Evolutionary conservation across 176 grass and related monocot genomes (phyloP), one percentile per base, ranked within the genome.

Genomic region (Pontederia crassipes): DNA sequence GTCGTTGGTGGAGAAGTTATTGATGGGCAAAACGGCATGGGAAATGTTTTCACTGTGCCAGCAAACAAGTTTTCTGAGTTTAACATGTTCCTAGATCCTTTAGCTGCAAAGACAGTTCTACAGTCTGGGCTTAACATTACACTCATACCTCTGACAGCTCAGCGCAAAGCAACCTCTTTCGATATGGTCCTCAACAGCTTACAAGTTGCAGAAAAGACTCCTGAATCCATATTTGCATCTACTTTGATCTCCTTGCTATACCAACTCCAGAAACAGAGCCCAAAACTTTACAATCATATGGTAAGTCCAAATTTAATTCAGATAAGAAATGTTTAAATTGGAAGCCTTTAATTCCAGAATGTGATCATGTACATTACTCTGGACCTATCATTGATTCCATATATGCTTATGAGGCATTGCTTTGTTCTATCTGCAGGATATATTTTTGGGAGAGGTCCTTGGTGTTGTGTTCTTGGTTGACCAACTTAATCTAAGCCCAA

Each of bases 51-150:
- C 57, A 82, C 80, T 11, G 66, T 95, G 62, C 77, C 69, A 10
- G 58, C 78, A 57, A 96, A 90, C 54, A 77, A 69, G 52, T 87
- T 84, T 57, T 71, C 86, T 0, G 91, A 90, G 10, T 85, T 90
- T 16, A 90, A 90, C 70, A 70, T 87, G 59, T 96, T 80, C 79
- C 83, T 96, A 62, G 92, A 96, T 82, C 83, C 81, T 46, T 55
- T 82, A 59, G 81, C 92, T 48, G 77, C 76, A 5, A 90, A 71
- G 75, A 75, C 50, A 55, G 86, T 96, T 16, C 35, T 88, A 10
- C 63, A 82, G 72, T 90, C 86, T 13, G 66, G 58, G 80, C 52
- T 96, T 32, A 58, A 77, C 51, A 76, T 77, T 67, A 90, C 78
- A 6, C 47, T 96, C 12, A 63, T 90, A 77, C 86, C 92, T 58